Conservation (phyloP, 805 yeast species). For the Candida suzukii region DNA sequence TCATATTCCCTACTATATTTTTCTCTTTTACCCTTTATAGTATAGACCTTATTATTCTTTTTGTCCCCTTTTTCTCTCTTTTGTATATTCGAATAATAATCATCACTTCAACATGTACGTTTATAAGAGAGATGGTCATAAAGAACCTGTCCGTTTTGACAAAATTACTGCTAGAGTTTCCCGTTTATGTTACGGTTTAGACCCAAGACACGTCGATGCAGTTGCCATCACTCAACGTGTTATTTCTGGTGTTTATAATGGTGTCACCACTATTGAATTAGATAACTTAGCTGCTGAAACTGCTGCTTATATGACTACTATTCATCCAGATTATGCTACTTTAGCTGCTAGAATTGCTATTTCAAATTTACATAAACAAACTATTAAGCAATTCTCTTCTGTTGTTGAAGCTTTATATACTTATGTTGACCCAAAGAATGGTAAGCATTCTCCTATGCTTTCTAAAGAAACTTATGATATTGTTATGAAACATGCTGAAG, state of each 20-base stretch:
- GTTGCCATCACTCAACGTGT: constrained; percentile 94
- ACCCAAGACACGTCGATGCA: constrained; percentile 86
- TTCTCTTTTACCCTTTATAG: too few relatives aligned
- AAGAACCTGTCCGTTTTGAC: constrained; percentile 92
- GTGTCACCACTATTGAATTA: constrained; percentile 88
- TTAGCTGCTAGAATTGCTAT: constrained; percentile 95
- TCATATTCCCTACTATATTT: too few relatives aligned
- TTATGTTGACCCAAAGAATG: constrained; percentile 78
- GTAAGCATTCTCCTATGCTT: constrained; percentile 58
- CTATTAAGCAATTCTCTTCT: constrained; percentile 77
- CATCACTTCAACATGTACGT: constrained; percentile 56
- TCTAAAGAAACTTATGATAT: constrained; percentile 57
- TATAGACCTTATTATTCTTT: too few relatives aligned
- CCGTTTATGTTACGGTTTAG: constrained; percentile 91
- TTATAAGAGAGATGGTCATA: constrained; percentile 86
- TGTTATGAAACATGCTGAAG: constrained; percentile 57
- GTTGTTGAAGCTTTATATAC: constrained; percentile 67
- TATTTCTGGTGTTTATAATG: constrained; percentile 93
- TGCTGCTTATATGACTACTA: constrained; percentile 95
- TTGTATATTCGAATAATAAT: neutral
- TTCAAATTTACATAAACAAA: constrained; percentile 90
- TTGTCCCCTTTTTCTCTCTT: too few relatives aligned
- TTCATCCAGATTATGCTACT: constrained; percentile 95
- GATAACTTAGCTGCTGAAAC: constrained; percentile 87
- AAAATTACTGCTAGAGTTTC: constrained; percentile 94